phyloP scores from a whole-genome alignment of 1,139 yeast genomes.

The Geotrichum cucujoidarum region DNA sequence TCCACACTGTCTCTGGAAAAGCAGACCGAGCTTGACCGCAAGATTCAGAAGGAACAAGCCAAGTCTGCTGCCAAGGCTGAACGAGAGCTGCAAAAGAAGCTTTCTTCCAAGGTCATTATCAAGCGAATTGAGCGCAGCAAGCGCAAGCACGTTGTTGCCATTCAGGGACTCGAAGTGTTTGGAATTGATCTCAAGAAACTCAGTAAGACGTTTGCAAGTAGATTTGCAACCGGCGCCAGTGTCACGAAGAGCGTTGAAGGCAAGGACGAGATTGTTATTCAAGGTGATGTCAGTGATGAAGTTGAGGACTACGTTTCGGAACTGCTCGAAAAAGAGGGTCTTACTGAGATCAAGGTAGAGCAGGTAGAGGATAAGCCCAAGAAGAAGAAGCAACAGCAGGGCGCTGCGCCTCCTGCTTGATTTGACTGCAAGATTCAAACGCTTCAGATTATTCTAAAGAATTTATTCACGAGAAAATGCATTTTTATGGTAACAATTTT shows the following conservation, averaged over 20 bases:
- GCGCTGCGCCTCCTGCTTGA: slow-evolving; percentile 9
- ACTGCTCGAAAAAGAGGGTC: slow-evolving; percentile 73
- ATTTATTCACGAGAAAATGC: background rate
- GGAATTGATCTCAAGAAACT: slow-evolving; percentile 83
- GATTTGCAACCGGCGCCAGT: slow-evolving; percentile 94
- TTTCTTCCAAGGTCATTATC: slow-evolving; percentile 72
- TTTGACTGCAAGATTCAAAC: background rate
- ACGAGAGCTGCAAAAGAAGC: slow-evolving; percentile 72
- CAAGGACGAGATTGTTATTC: slow-evolving; percentile 85
- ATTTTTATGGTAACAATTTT: too few relatives aligned
- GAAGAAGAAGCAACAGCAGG: slow-evolving; percentile 45
- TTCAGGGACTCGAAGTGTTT: slow-evolving; percentile 83
- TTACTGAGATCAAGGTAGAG: slow-evolving; percentile 81
- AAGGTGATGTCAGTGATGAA: slow-evolving; percentile 93
- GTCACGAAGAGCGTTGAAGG: slow-evolving; percentile 91
- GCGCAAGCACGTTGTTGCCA: slow-evolving; percentile 81
- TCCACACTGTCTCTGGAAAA: slow-evolving; percentile 63
- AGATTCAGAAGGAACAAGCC: slow-evolving; percentile 77
- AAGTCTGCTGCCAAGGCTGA: slow-evolving; percentile 87
- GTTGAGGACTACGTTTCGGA: slow-evolving; percentile 72
- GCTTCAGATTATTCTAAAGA: background rate
- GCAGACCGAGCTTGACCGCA: slow-evolving; percentile 76
- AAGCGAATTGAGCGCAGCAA: slow-evolving; percentile 89
- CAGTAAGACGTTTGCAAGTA: slow-evolving; percentile 87
- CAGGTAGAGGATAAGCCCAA: slow-evolving; percentile 76